Percentiles rank a stretch among this genome's conserved stretches.
Evolutionary conservation across 1,284 basidiomycete species (phyloP).

Genomic region (Porodaedalea pini): DNA sequence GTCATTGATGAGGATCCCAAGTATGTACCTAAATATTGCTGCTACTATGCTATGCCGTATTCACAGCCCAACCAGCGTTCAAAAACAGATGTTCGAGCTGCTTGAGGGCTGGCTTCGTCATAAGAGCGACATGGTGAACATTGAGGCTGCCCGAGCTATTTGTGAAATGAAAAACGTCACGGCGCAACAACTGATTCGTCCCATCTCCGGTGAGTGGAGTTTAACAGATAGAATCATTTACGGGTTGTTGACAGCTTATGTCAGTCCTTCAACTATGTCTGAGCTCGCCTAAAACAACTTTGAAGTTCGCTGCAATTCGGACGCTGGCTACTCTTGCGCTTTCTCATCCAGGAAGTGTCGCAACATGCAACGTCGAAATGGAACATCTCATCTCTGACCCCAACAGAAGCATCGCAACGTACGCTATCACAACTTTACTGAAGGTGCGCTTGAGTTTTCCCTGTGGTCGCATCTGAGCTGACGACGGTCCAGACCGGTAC

Average conservation of each 20-base stretch:
- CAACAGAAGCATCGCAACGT: constrained; percentile 96
- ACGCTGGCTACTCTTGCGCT: constrained; percentile 88
- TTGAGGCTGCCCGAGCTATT: constrained; percentile 95
- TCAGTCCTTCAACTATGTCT: constrained; percentile 90
- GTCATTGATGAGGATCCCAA: constrained; percentile 98
- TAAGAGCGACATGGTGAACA: constrained; percentile 99
- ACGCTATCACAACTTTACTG: constrained; percentile 96
- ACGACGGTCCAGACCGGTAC: constrained; percentile 75
- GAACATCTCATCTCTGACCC: constrained; percentile 96
- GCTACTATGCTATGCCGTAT: constrained; percentile 2
- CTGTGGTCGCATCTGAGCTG: constrained; percentile 16
- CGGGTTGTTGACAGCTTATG: constrained; percentile 12
- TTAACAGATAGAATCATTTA: neutral
- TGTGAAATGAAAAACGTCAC: constrained; percentile 92
- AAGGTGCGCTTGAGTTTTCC: constrained; percentile 54
- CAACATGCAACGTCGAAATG: constrained; percentile 94
- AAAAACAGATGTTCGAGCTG: constrained; percentile 90
- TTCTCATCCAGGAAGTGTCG: constrained; percentile 81
- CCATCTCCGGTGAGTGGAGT: constrained; percentile 73
- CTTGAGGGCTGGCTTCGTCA: constrained; percentile 95
- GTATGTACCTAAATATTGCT: constrained; percentile 45
- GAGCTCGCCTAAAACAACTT: constrained; percentile 87
- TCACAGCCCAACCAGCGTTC: constrained; percentile 51
- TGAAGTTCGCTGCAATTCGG: constrained; percentile 97
- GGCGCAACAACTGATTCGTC: constrained; percentile 74